Evolutionary conservation across 2,329 filamentous ascomycete species (phyloP).

Genomic region (Pseudocercospora fijiensis): DNA sequence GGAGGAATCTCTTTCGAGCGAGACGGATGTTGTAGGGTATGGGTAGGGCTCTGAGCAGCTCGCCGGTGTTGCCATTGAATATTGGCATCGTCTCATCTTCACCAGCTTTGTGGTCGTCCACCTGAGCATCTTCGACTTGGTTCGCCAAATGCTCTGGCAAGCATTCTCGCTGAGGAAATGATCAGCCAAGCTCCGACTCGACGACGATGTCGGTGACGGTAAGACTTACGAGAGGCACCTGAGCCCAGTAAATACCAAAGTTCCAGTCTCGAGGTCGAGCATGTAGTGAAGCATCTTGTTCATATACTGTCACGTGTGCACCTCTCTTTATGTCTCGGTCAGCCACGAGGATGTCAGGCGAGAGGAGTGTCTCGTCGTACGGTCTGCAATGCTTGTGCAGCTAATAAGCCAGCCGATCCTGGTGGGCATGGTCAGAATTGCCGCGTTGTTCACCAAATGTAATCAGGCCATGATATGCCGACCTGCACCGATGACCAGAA

Average conservation of each 20-base stretch:
- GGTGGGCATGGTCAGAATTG: constrained; percentile 10
- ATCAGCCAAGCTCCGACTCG: not conserved
- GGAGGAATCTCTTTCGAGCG: constrained; percentile 22
- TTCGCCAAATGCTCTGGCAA: constrained; percentile 19
- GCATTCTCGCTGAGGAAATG: constrained; percentile 14
- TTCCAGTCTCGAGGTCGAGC: constrained; percentile 24
- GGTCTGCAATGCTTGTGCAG: constrained; percentile 25
- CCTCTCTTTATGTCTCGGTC: constrained; percentile 15
- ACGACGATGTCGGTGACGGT: not conserved
- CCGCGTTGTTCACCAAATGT: not conserved
- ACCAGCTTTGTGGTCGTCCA: constrained; percentile 20
- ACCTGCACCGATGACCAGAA: constrained; percentile 23
- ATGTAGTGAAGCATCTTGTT: constrained; percentile 21
- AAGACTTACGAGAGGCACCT: constrained; percentile 19
- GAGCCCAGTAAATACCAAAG: constrained; percentile 26
- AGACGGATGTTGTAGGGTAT: constrained; percentile 24
- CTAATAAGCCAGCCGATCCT: constrained; percentile 25
- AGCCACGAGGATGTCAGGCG: not conserved
- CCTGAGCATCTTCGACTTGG: constrained; percentile 21
- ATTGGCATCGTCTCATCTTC: constrained; percentile 25
- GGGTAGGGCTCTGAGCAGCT: constrained; percentile 19
- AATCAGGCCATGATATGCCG: not conserved
- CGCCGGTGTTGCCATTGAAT: constrained; percentile 21
- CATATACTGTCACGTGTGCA: constrained; percentile 21
- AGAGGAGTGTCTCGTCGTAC: constrained; percentile 7